These are phyloP conservation scores for Xylaria sp. DNA, from an alignment of 2,329 filamentous ascomycete species.

Conservation along the genomic window DNA sequence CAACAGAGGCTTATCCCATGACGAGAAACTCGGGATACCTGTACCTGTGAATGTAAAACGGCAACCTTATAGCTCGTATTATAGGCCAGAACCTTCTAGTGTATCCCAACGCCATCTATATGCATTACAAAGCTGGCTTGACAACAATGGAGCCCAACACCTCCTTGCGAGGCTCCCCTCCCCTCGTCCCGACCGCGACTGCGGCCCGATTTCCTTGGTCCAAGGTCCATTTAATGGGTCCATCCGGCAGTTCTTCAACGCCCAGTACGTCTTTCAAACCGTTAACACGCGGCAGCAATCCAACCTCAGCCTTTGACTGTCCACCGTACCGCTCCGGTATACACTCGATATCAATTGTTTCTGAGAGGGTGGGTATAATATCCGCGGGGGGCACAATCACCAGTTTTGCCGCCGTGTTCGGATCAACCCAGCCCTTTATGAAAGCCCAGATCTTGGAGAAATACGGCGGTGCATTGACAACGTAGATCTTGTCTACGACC, in stretches of 20 bases:
- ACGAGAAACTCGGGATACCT: neutral
- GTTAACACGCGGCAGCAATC: constrained; percentile 5
- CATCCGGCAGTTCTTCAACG: constrained; percentile 23
- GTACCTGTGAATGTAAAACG: neutral
- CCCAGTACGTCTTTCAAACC: constrained; percentile 21
- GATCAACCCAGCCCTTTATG: constrained; percentile 28
- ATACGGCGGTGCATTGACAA: constrained; percentile 26
- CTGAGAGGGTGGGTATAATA: constrained; percentile 15
- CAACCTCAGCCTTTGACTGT: constrained; percentile 19
- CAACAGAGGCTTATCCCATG: neutral
- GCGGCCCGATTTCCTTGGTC: constrained; percentile 23
- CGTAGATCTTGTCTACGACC: constrained; percentile 27
- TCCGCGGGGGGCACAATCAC: constrained; percentile 19
- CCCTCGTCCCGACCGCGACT: constrained; percentile 25
- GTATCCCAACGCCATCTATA: neutral
- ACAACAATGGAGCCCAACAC: constrained; percentile 1
- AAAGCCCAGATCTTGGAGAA: constrained; percentile 26
- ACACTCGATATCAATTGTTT: constrained; percentile 28
- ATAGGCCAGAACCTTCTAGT: neutral
- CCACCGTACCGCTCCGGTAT: constrained; percentile 31
- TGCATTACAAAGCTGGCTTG: constrained; percentile 8
- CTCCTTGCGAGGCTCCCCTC: constrained; percentile 18
- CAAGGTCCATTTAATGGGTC: constrained; percentile 28
- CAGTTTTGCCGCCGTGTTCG: constrained; percentile 26
- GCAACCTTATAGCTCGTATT: neutral